Evolutionary conservation across 495 filamentous ascomycete species (phyloP), one percentile per base, ranked within the genome.

Genomic region (Darksidea phi): DNA sequence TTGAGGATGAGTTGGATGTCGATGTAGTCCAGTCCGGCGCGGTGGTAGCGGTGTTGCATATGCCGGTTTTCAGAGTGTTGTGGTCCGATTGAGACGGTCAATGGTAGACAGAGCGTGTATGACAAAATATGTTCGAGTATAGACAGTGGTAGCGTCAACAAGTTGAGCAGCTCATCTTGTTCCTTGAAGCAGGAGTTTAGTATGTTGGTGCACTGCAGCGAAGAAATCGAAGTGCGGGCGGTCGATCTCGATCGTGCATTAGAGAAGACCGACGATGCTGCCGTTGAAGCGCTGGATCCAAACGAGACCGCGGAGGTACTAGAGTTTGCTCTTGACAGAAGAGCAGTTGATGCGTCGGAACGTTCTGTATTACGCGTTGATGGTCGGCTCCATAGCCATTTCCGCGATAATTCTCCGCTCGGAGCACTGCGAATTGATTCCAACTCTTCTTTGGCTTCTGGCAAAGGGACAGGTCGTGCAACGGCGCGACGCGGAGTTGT

Each of bases 71-170:
- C 58, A 6, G 20, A 18, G 12, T 10, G 10, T 13, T 58, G 45
- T 2, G 51, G 64, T 15, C 53, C 58, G 13, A 67, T 48, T 8
- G 47, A 48, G 1, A 67, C 49, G 13, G 48, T 48, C 15, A 45
- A 20, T 13, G 64, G 64, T 11, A 62, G 23, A 8, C 48, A 38
- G 1, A 67, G 32, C 7, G 36, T 25, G 45, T 67, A 58, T n/a
- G 52, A 46, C 25, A 62, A n/a, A 36, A 67, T 67, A 13, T 62
- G 21, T 15, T 61, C 53, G 10, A 67, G 48, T 15, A 65, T 12
- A 8, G 54, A 65, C 1, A 50, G 28, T 18, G 60, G 60, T 8
- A 63, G 25, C 15, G 32, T 21, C 3, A 13, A 26, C 8, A 63
- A 34, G 2, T 18, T 13, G 6, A 46, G 17, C 13, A 10, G 28